Evolutionary conservation across 2,329 filamentous ascomycete species (phyloP).

Genomic region (Calonectria pseudoreteaudii): DNA sequence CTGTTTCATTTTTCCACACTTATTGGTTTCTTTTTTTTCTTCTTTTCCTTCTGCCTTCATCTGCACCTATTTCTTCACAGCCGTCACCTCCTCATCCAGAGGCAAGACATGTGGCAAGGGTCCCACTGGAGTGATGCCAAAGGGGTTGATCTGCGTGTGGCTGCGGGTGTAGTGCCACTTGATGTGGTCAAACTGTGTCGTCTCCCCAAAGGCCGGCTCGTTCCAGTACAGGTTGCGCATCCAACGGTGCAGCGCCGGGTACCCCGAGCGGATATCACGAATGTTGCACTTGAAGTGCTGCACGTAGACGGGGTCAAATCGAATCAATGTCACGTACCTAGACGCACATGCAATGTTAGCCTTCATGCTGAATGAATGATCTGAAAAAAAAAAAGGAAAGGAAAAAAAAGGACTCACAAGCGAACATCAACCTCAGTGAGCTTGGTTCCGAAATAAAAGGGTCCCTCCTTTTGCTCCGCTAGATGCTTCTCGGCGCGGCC

Average conservation of each 20-base stretch:
- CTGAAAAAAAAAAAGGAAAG: not conserved
- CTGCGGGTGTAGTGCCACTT: slow-evolving; percentile 79
- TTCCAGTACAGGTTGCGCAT: slow-evolving; percentile 89
- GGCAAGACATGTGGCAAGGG: slow-evolving; percentile 85
- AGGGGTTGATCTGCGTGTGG: slow-evolving; percentile 75
- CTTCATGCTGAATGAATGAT: not conserved
- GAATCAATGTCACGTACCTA: slow-evolving; percentile 76
- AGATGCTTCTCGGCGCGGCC: slow-evolving; percentile 83
- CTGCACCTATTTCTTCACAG: slow-evolving; percentile 48
- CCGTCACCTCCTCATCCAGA: slow-evolving; percentile 80
- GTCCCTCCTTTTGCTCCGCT: slow-evolving; percentile 57
- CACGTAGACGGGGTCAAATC: slow-evolving; percentile 84
- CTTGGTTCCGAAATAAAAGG: slow-evolving; percentile 79
- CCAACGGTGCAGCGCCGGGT: slow-evolving; percentile 85
- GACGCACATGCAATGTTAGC: slow-evolving; percentile 19
- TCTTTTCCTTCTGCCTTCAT: not conserved
- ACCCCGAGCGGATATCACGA: slow-evolving; percentile 85
- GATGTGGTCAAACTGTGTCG: slow-evolving; percentile 95
- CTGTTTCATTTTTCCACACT: not conserved
- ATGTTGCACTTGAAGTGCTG: slow-evolving; percentile 93
- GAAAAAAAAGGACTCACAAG: slow-evolving; percentile 59
- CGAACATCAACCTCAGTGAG: slow-evolving; percentile 88
- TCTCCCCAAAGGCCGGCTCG: slow-evolving; percentile 79
- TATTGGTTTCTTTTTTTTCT: not conserved
- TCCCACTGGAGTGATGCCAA: slow-evolving; percentile 84